These are phyloP conservation scores for Pneumocystis oryctolagi DNA, from an alignment of 1,139 yeast genomes.

Conservation along the genomic window DNA sequence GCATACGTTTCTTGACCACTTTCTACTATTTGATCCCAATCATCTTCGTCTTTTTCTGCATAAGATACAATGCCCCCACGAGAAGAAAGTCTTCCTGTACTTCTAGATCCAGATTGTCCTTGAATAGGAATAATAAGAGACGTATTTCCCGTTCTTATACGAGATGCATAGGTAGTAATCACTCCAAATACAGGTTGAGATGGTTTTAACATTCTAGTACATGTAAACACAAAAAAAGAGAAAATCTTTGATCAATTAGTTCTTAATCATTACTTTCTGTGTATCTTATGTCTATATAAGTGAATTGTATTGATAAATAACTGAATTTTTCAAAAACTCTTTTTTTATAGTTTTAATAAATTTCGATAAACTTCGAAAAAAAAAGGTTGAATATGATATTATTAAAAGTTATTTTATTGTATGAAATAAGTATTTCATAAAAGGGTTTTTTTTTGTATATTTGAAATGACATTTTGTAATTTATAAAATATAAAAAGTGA, in stretches of 20 bases:
- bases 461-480: too few relatives aligned
- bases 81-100: slow-evolving; percentile 13
- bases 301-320: background rate
- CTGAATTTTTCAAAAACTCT: background rate
- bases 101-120: slow-evolving; percentile 10
- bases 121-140: slow-evolving; percentile 16
- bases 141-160: slow-evolving; percentile 18
- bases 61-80: slow-evolving; percentile 13
- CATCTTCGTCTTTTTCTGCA: slow-evolving; percentile 14
- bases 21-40: slow-evolving; percentile 2
- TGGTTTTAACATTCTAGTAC: background rate
- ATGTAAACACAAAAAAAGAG: background rate
- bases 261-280: background rate
- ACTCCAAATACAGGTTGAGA: background rate
- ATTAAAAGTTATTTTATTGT: too few relatives aligned
- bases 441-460: too few relatives aligned
- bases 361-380: too few relatives aligned
- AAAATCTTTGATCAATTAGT: background rate
- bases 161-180: slow-evolving; percentile 16
- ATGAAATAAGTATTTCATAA: too few relatives aligned
- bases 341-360: background rate
- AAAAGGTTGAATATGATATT: too few relatives aligned
- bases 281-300: background rate
- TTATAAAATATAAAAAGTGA: too few relatives aligned
- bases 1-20: slow-evolving; percentile 1